phyloP scores from a whole-genome alignment of 305 asterid species.

The Ilex paraguariensis region DNA sequence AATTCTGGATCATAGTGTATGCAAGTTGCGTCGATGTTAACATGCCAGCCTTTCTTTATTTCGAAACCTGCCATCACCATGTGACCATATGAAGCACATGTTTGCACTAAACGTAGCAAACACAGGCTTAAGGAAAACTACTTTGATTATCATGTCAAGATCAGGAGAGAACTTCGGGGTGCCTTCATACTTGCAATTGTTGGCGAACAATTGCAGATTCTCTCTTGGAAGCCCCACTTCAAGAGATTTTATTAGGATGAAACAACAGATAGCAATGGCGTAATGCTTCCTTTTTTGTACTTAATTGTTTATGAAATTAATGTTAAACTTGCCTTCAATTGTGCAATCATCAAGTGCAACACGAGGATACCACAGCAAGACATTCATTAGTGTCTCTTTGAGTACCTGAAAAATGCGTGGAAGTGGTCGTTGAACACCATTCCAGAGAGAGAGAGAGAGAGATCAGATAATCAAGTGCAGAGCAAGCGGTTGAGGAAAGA shows the following conservation, averaged over 20 bases:
- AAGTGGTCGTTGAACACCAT: not conserved
- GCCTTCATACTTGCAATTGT: not conserved
- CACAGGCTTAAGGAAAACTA: no score
- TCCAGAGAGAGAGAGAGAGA: no score
- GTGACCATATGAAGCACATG: not conserved
- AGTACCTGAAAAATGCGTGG: constrained; percentile 30
- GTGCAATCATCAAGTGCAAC: constrained; percentile 40
- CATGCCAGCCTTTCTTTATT: constrained; percentile 66
- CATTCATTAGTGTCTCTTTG: constrained; percentile 58
- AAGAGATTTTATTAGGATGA: not conserved
- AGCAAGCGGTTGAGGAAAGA: no score
- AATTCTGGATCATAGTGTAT: constrained; percentile 50
- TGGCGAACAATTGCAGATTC: not conserved
- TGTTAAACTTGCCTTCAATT: constrained; percentile 35
- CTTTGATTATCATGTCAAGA: no score
- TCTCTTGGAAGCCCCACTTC: not conserved
- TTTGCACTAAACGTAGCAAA: no score
- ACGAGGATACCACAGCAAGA: constrained; percentile 55
- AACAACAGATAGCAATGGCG: no score
- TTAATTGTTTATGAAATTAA: no score
- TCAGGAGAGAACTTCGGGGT: no score
- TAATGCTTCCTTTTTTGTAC: no score
- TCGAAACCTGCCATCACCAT: constrained; percentile 32
- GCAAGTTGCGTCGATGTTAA: constrained; percentile 46
- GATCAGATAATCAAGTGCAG: no score